phyloP scores from a whole-genome alignment of 805 yeast species.

The Scheffersomyces stipitis region DNA sequence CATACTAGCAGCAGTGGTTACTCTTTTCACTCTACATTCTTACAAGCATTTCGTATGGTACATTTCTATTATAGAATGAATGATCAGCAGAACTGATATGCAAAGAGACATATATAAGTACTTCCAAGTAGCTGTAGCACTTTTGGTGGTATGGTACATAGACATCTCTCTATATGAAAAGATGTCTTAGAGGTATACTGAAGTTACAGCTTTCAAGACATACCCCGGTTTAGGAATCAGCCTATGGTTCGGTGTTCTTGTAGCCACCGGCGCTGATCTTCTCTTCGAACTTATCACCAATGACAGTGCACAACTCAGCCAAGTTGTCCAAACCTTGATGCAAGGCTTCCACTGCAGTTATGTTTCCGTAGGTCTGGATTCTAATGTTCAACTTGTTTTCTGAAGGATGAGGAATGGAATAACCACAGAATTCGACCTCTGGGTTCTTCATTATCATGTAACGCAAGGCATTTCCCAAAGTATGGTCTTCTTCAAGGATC shows the following conservation, averaged over 20 bases:
- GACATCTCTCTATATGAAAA: too few relatives aligned
- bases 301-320: conserved; percentile 74
- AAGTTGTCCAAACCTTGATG: conserved; percentile 89
- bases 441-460: conserved; percentile 97
- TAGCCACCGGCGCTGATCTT: conserved; percentile 59
- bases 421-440: conserved; percentile 97
- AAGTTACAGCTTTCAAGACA: too few relatives aligned
- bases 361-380: conserved; percentile 86
- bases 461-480: conserved; percentile 90
- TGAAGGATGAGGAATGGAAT: conserved; percentile 97
- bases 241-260: conserved; percentile 48
- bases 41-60: too few relatives aligned
- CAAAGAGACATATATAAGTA: too few relatives aligned
- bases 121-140: too few relatives aligned
- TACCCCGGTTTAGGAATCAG: too few relatives aligned
- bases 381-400: conserved; percentile 86
- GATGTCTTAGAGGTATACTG: too few relatives aligned
- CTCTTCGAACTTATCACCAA: conserved; percentile 76
- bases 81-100: too few relatives aligned
- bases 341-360: conserved; percentile 89
- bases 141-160: too few relatives aligned
- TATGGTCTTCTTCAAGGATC: conserved; percentile 91
- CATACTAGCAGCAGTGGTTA: too few relatives aligned
- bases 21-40: too few relatives aligned
- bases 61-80: too few relatives aligned